Conservation (phyloP, 495 filamentous ascomycete species). For the Niebla homalea region DNA sequence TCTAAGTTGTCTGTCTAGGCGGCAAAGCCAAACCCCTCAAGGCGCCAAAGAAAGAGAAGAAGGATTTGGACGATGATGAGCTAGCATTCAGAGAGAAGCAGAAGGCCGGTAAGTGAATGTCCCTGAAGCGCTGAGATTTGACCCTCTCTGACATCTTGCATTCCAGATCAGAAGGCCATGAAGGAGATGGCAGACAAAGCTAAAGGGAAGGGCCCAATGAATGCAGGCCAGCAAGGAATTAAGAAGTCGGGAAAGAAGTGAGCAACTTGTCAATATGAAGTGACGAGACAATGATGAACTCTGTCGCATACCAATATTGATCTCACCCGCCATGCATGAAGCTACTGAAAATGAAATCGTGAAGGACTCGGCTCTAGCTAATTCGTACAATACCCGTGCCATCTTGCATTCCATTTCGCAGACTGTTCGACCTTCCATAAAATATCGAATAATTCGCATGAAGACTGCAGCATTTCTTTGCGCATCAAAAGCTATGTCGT, state of each 20-base stretch:
- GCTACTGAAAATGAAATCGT: no score
- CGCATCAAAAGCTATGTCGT: slow-evolving; percentile 21
- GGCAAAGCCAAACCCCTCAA: slow-evolving; percentile 81
- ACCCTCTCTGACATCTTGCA: background rate
- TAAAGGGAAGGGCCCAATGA: slow-evolving; percentile 47
- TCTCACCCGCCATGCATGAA: no score
- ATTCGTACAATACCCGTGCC: no score
- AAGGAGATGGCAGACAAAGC: slow-evolving; percentile 57
- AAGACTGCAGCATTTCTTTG: no score
- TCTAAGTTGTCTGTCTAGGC: slow-evolving; percentile 32
- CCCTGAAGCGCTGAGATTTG: background rate
- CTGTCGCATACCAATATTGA: no score
- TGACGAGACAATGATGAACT: no score
- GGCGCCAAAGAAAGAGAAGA: slow-evolving; percentile 61
- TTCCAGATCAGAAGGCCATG: slow-evolving; percentile 60
- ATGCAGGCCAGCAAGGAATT: slow-evolving; percentile 68
- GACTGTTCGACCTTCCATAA: no score
- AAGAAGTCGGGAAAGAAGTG: slow-evolving; percentile 89
- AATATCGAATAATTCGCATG: no score
- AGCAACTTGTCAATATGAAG: background rate
- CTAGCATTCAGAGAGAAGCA: slow-evolving; percentile 62
- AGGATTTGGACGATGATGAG: slow-evolving; percentile 67
- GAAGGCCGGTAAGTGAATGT: slow-evolving; percentile 44
- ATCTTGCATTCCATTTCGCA: no score
- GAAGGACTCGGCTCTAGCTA: no score